A percentile compares a stretch with the other conserved stretches of the same genome.
Conservation (phyloP, 2,329 filamentous ascomycete species). For the Clonostachys rosea region DNA sequence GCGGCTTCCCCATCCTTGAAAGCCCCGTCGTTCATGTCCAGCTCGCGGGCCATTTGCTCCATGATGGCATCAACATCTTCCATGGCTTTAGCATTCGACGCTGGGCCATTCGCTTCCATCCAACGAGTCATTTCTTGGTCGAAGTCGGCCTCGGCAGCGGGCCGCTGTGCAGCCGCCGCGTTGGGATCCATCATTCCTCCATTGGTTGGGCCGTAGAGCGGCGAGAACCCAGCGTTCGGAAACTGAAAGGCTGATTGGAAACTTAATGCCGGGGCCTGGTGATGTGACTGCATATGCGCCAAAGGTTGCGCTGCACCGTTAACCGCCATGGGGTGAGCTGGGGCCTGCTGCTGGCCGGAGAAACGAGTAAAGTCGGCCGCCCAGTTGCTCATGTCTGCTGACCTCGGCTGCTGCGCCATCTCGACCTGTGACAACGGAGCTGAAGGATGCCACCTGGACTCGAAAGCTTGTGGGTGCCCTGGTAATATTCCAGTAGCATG, state of each 20-base stretch:
- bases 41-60: slow-evolving; percentile 34
- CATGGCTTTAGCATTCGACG: slow-evolving; percentile 19
- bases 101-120: slow-evolving; percentile 27
- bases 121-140: slow-evolving; percentile 33
- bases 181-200: slow-evolving; percentile 14
- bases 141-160: slow-evolving; percentile 23
- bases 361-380: slow-evolving; percentile 29
- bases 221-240: slow-evolving; percentile 15
- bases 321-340: too few relatives aligned
- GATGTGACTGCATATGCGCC: slow-evolving; percentile 14
- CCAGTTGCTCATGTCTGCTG: slow-evolving; percentile 20
- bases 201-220: slow-evolving; percentile 18
- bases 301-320: slow-evolving; percentile 4
- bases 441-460: slow-evolving; percentile 12
- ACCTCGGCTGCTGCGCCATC: slow-evolving; percentile 13
- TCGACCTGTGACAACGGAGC: background rate
- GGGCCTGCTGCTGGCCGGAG: slow-evolving; percentile 8
- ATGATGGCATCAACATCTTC: slow-evolving; percentile 34
- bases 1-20: slow-evolving; percentile 8
- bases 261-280: slow-evolving; percentile 12
- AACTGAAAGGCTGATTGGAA: slow-evolving; percentile 22
- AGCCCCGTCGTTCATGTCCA: slow-evolving; percentile 26
- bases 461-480: slow-evolving; percentile 23
- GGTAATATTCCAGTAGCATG: slow-evolving; percentile 26
- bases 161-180: slow-evolving; percentile 11